Percentiles rank a stretch among this genome's conserved stretches.
Evolutionary conservation across 2,329 filamentous ascomycete species (phyloP).

Genomic region (Westerdykella ornata): DNA sequence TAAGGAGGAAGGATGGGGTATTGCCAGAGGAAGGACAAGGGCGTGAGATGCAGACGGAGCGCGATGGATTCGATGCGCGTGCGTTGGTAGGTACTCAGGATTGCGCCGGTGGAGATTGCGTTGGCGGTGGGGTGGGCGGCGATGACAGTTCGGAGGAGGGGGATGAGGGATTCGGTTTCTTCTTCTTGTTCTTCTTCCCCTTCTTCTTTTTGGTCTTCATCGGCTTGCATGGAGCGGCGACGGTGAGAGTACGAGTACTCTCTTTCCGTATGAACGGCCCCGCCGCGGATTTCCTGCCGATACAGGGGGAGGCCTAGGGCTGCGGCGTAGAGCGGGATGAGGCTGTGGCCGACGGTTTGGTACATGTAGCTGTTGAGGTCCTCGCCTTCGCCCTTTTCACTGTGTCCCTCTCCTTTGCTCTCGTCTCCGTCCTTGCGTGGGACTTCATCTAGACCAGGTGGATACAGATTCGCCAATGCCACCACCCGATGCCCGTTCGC

Average conservation of each 20-base stretch:
- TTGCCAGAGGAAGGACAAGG: conserved; percentile 88
- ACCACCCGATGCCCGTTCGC: conserved; percentile 78
- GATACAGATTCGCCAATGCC: conserved; percentile 83
- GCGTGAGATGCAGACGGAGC: conserved; percentile 69
- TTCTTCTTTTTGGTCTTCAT: conserved; percentile 14
- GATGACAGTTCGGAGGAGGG: conserved; percentile 63
- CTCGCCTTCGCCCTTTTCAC: conserved; percentile 44
- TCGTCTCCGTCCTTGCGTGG: neutral
- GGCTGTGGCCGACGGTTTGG: conserved; percentile 85
- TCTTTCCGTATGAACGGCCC: conserved; percentile 61
- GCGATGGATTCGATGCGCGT: conserved; percentile 93
- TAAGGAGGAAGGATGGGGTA: conserved; percentile 64
- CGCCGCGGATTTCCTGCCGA: conserved; percentile 67
- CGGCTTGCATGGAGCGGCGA: conserved; percentile 10
- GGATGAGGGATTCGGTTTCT: conserved; percentile 82
- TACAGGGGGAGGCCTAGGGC: conserved; percentile 80
- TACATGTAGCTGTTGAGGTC: conserved; percentile 99
- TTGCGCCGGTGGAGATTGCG: conserved; percentile 83
- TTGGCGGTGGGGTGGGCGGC: conserved; percentile 69
- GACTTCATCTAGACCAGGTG: conserved; percentile 31
- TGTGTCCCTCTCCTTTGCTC: conserved; percentile 4
- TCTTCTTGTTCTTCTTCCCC: conserved; percentile 45
- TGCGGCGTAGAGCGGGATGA: conserved; percentile 76
- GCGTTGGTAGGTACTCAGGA: conserved; percentile 90
- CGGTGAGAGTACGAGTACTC: conserved; percentile 51